A percentile compares a stretch with the other conserved stretches of the same genome.
These are phyloP conservation scores for Pugionium dolabratum DNA, from an alignment of 345 rosid species.

Conservation along the genomic window DNA sequence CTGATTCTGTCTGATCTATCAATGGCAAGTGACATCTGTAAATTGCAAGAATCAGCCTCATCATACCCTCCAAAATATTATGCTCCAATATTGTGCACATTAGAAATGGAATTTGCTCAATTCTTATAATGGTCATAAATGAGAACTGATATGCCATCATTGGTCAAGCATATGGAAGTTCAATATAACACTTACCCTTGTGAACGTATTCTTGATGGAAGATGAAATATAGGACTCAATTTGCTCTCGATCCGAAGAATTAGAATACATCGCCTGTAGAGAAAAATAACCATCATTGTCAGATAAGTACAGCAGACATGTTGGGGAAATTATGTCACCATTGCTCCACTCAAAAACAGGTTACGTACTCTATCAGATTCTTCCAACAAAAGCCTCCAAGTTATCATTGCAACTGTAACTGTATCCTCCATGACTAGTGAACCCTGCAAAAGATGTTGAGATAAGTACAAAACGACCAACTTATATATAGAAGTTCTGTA, in stretches of 20 bases:
- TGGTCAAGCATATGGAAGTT: conserved; percentile 10
- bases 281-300: conserved; percentile 30
- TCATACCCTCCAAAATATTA: conserved; percentile 19
- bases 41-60: conserved; percentile 29
- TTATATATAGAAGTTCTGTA: conserved; percentile 6
- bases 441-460: conserved; percentile 49
- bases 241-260: conserved; percentile 74
- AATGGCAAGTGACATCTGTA: conserved; percentile 67
- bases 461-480: conserved; percentile 19
- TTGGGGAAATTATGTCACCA: conserved; percentile 20
- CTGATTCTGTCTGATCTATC: conserved; percentile 64
- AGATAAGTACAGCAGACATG: conserved; percentile 28
- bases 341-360: conserved; percentile 14
- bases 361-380: conserved; percentile 76
- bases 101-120: conserved; percentile 3
- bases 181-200: conserved; percentile 58
- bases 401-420: conserved; percentile 78
- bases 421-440: conserved; percentile 69
- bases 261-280: conserved; percentile 66
- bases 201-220: conserved; percentile 76
- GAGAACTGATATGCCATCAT: conserved; percentile 8
- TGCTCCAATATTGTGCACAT: neutral
- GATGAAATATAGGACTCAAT: conserved; percentile 79
- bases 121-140: conserved; percentile 14
- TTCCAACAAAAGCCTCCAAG: conserved; percentile 85